Base-by-base conservation (phyloP, 108 stramenopile species). In the Chaetoceros muelleri region DNA sequence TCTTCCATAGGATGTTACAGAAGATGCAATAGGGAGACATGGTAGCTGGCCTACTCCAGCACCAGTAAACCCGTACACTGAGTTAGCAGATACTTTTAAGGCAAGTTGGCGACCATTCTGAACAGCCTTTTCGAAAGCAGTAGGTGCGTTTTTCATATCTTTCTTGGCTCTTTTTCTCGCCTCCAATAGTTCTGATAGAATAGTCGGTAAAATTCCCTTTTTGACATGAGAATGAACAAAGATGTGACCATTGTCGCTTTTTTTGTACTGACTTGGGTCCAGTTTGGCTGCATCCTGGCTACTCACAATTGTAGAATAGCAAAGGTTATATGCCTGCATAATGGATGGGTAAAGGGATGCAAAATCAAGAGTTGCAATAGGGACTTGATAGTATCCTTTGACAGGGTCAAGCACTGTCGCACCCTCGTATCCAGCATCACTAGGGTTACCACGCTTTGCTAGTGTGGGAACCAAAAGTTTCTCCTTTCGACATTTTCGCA, bases 321-420 rank as follows among this genome's bases (percentile, higher is more conserved):
- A 99, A 30, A 99, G 73, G 64, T 99, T 99, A 73, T 95, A 97
- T 20, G 97, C 98, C 65, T 96, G 95, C 98, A 99, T 99, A 71
- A 99, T 97, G 55, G 95, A 96, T 44, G 98, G 98, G 65, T 99
- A 99, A 60, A 99, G 81, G 7, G 95, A 96, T 0, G 98, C 98
- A 73, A 99, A 99, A 76, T 99, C 98, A 51, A 99, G 74, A n/a
- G 98, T 99, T 3, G 97, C 96, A 64, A 99, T 96, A 20, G 98
- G 98, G 30, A 92, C 93, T 61, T 96, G 78, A 64, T 99, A 99
- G 61, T 94, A 99, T 25, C 75, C 90, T 61, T 96, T 95, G 72
- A 95, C 92, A 18, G 98, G 98, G 40, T 98, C 98, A 63, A 99
- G 79, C 13, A 99, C 98, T 2, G 97, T 98, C 28, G 98, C 98